Percentiles rank a stretch among this genome's conserved stretches.
Conservation (phyloP, 2,329 filamentous ascomycete genomes). For the Ceratocystis colombiana region DNA sequence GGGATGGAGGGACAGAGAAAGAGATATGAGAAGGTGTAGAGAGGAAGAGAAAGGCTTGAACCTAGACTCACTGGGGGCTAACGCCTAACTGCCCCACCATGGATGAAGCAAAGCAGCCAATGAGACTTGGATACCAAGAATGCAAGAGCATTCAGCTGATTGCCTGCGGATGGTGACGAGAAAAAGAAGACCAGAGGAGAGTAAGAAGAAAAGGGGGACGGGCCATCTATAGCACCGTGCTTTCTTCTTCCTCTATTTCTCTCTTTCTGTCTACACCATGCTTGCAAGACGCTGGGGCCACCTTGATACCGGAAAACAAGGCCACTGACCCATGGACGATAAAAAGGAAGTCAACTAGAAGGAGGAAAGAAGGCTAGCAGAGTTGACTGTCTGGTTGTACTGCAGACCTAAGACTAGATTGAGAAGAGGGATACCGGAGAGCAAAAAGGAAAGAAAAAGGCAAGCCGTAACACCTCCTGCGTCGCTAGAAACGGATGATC, state of each 20-base stretch:
- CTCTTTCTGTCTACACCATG: neutral
- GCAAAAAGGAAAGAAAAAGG: neutral
- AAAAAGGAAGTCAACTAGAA: neutral
- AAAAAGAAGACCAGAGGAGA: neutral
- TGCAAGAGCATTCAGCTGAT: neutral
- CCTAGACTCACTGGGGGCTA: neutral
- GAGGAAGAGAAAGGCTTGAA: slow-evolving; percentile 6
- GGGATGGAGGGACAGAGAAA: neutral
- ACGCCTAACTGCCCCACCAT: neutral
- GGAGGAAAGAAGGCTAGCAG: neutral
- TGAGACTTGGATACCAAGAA: neutral
- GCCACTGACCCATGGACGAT: neutral
- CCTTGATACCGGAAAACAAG: slow-evolving; percentile 6
- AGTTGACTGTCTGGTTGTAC: neutral
- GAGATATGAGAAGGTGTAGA: slow-evolving; percentile 6
- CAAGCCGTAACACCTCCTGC: neutral
- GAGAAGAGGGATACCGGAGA: neutral
- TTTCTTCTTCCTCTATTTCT: neutral
- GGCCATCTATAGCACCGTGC: neutral
- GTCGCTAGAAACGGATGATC: neutral
- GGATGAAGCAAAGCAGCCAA: neutral
- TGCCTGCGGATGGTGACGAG: neutral
- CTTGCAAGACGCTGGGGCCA: neutral
- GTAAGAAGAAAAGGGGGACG: neutral
- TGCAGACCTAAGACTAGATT: neutral